Evolutionary conservation across 805 yeast species (phyloP).

Genomic region (Candida silvatica): DNA sequence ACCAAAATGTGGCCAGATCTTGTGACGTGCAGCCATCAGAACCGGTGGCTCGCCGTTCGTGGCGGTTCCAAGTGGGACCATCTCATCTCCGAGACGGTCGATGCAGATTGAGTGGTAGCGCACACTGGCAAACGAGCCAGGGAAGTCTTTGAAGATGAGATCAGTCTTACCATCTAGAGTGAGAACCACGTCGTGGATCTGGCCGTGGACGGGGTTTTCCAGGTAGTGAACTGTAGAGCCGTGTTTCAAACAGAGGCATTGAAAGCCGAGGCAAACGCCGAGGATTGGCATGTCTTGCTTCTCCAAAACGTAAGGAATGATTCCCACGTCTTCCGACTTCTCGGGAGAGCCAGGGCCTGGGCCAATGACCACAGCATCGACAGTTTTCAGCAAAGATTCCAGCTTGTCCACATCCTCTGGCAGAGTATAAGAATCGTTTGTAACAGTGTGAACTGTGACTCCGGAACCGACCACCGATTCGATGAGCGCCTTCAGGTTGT

Average conservation of each 20-base stretch:
- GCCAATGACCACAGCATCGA: constrained; percentile 78
- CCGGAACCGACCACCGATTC: constrained; percentile 38
- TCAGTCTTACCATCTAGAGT: constrained; percentile 20
- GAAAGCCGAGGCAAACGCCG: constrained; percentile 94
- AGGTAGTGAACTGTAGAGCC: constrained; percentile 52
- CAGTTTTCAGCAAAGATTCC: constrained; percentile 33
- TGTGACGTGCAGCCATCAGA: constrained; percentile 76
- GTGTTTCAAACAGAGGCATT: constrained; percentile 54
- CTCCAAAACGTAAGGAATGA: constrained; percentile 48
- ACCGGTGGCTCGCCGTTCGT: constrained; percentile 20
- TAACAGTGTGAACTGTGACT: constrained; percentile 40
- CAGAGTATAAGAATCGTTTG: constrained; percentile 42
- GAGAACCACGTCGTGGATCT: constrained; percentile 35
- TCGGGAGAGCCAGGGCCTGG: constrained; percentile 97
- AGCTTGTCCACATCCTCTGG: constrained; percentile 28
- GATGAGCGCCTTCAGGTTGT: constrained; percentile 61
- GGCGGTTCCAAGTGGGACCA: constrained; percentile 54
- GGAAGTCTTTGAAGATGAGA: constrained; percentile 37
- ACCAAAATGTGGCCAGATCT: constrained; percentile 64
- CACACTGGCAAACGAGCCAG: constrained; percentile 51
- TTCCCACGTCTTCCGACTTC: constrained; percentile 56
- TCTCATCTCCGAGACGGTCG: constrained; percentile 12
- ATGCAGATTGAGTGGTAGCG: constrained; percentile 84
- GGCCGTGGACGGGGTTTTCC: constrained; percentile 73
- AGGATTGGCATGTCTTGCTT: constrained; percentile 52